phyloP scores from a whole-genome alignment of 2,329 filamentous ascomycete species.

The Fusarium sp. region DNA sequence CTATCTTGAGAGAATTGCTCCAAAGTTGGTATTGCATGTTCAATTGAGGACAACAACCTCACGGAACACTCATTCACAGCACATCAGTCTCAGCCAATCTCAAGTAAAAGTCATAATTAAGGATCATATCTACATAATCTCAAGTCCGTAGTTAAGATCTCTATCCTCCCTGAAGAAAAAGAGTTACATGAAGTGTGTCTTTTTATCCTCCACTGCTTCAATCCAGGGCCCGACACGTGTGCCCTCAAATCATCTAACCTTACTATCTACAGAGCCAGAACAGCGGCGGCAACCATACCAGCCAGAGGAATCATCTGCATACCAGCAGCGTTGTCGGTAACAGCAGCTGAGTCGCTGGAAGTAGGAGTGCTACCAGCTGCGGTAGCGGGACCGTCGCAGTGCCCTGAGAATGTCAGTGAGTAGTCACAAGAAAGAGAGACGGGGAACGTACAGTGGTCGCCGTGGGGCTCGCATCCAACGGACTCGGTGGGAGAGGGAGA shows the following conservation, averaged over 20 bases:
- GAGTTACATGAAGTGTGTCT: constrained; percentile 12
- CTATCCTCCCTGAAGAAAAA: constrained; percentile 4
- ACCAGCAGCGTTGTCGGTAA: constrained; percentile 29
- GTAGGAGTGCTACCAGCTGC: constrained; percentile 15
- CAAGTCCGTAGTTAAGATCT: neutral
- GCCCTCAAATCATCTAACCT: constrained; percentile 7
- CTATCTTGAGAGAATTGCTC: neutral
- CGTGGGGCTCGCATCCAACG: constrained; percentile 37
- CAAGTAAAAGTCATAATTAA: constrained; percentile 3
- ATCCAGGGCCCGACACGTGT: constrained; percentile 23
- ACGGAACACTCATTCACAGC: rapidly evolving
- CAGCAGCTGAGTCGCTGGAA: constrained; percentile 2
- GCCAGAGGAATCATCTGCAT: constrained; percentile 35
- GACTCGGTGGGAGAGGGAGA: constrained; percentile 40
- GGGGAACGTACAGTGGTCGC: constrained; percentile 37
- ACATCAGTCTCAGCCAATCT: neutral
- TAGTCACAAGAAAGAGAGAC: rapidly evolving
- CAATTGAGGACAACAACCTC: neutral
- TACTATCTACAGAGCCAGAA: constrained; percentile 30
- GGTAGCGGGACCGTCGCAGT: constrained; percentile 38
- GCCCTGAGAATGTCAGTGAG: constrained; percentile 20
- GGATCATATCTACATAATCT: constrained; percentile 2
- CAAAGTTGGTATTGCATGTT: neutral
- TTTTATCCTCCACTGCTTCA: constrained; percentile 33
- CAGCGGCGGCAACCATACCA: constrained; percentile 38